Percentiles rank a stretch among this genome's conserved stretches.
These are phyloP conservation scores for Backusella parvicylindrica DNA, from an alignment of 192 early-diverging fungal species.

Conservation along the genomic window DNA sequence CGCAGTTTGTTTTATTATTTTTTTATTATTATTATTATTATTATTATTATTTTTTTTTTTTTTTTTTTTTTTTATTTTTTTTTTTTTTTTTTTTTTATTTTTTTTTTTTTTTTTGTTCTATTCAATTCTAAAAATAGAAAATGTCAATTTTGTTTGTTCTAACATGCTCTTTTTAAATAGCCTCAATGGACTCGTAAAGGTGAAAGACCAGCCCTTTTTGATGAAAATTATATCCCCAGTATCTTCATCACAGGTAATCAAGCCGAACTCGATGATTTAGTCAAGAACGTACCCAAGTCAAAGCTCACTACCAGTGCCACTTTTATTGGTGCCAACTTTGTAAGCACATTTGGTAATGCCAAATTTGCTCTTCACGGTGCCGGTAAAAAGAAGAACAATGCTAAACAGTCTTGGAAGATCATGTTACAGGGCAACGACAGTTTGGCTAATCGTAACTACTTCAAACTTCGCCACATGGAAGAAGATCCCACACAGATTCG, in stretches of 20 bases:
- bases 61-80: not conserved
- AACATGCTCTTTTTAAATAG: not conserved
- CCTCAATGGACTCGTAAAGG: constrained; percentile 38
- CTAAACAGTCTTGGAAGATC: constrained; percentile 48
- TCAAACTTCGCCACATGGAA: constrained; percentile 49
- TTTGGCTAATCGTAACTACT: constrained; percentile 34
- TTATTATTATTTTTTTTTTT: too few relatives aligned
- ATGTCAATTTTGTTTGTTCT: not conserved
- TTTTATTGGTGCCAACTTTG: constrained; percentile 36
- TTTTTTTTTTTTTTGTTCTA: not conserved
- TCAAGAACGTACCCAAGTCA: constrained; percentile 17
- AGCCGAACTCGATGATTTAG: constrained; percentile 16
- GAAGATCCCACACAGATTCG: constrained; percentile 52
- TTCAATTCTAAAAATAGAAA: not conserved
- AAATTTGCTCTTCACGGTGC: constrained; percentile 43
- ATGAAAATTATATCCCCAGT: constrained; percentile 46
- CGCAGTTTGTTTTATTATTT: too few relatives aligned
- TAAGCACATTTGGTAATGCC: constrained; percentile 29
- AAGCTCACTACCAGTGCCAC: constrained; percentile 25
- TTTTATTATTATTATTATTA: too few relatives aligned
- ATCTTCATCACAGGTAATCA: constrained; percentile 34
- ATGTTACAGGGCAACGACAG: constrained; percentile 11
- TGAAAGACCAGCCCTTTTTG: constrained; percentile 29
- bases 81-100: not conserved
- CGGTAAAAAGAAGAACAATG: constrained; percentile 51